Evolutionary conservation across 1,139 yeast genomes (phyloP), one percentile per base, ranked within the genome.

Genomic region (Debaryomyces subglobosus): DNA sequence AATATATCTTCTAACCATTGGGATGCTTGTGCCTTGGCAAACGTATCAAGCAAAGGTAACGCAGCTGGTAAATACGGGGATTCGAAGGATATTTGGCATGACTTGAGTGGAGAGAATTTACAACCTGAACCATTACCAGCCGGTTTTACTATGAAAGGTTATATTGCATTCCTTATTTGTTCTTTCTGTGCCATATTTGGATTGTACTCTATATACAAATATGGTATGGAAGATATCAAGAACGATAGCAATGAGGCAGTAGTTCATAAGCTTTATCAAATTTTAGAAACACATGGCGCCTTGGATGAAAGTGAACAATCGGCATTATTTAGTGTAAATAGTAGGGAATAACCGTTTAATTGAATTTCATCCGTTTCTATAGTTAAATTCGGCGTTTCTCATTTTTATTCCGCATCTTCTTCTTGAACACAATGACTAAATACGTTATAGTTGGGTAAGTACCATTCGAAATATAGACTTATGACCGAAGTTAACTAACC

Each of bases 141-240:
- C 36, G 97, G 97, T 4, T 92, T 94, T 79, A 92, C 98, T 39
- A 80, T 86, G 41, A 85, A 86, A 60, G 99, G 98, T 66, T 85
- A 87, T 61, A 86, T 92, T 50, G 98, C 98, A 10, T 72, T 94
- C 64, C 85, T 82, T 27, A 81, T 91, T 68, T 90, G 97, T 25
- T 77, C 87, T 64, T 61, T 91, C 52, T 76, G 92, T 48, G 98
- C 96, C 55, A 62, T 89, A 49, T 71, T 87, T 25, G 99, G 98
- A 63, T 74, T 92, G 69, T 76, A 73, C 49, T 79, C 88, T 53
- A 88, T 94, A 63, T 80, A 86, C 52, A 69, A 85, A 68, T 94
- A 91, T 68, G 98, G 98, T 63, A 74, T 89, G 74, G 79, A 85
- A 58, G 97, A 89, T 61, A 74, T 83, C 56, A 77, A 77, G 57